Evolutionary conservation across 1,284 basidiomycete species (phyloP), one percentile per base, ranked within the genome.

Genomic region (Puccinia triticina): DNA sequence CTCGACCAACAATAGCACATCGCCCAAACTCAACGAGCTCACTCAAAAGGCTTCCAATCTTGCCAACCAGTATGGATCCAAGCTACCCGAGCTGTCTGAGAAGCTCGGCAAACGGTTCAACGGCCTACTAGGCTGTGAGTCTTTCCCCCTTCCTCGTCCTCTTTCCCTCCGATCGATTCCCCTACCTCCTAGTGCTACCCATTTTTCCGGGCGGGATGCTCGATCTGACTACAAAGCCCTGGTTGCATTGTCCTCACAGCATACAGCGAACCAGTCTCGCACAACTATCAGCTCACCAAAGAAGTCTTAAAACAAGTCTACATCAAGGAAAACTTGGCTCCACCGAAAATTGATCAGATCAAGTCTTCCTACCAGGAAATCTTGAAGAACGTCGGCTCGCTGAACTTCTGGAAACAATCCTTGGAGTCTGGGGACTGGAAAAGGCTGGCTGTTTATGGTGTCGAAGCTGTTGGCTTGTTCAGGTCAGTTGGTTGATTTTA

Each of bases 271-370:
- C 55, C 79, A 7, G 32, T 81, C n/a, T 48, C 71, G 29, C 73
- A 81, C 26, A 73, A 81, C 46, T 66, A 61, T 34, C 50, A 55
- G 18, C 50, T 81, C 48, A 66, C 71, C 18, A 81, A 81, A 66
- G 79, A 81, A 61, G 46, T 81, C n/a, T 67, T 73, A 16, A 81
- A 81, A 66, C 79, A 81, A 53, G 79, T 81, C n/a, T 81, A 81
- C 43, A 73, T 81, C 7, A 81, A 81, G 46, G 79, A 81, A 66
- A 73, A 81, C 57, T 53, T 81, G 29, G 57, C 34, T 3, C 79
- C 79, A 37, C 79, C 79, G 14, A 48, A 50, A 29, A 21, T 74
- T 16, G 32, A 81, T 10, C 79, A 81, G 29, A 32, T 81, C 71
- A 46, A 74, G 55, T 32, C 59, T 0, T 26, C 43, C n/a, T 81